These are phyloP conservation scores for Diophrys sp. DNA, from an alignment of 73 alveolate species.

Conservation along the genomic window DNA sequence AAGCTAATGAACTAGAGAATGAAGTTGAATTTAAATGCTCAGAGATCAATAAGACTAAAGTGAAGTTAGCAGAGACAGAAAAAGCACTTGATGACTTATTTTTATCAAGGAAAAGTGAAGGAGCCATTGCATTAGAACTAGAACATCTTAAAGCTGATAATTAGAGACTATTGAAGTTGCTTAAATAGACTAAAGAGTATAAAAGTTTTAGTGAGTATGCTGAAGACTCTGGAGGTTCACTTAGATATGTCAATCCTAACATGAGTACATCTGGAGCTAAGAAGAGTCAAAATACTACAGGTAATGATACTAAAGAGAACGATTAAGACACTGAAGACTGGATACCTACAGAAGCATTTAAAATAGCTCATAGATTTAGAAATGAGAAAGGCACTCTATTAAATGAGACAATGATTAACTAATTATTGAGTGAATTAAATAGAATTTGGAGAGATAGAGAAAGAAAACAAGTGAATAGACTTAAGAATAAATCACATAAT, in stretches of 20 bases:
- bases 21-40: slow-evolving; percentile 39
- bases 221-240: slow-evolving; percentile 15
- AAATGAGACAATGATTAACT: slow-evolving; percentile 16
- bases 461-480: slow-evolving; percentile 26
- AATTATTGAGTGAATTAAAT: slow-evolving; percentile 17
- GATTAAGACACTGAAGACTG: slow-evolving; percentile 23
- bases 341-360: slow-evolving; percentile 40
- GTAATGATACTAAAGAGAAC: neutral
- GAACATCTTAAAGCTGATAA: slow-evolving; percentile 59
- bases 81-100: slow-evolving; percentile 27
- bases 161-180: slow-evolving; percentile 35
- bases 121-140: slow-evolving; percentile 33
- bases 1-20: slow-evolving; percentile 34
- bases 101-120: slow-evolving; percentile 50
- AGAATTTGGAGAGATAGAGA: slow-evolving; percentile 34
- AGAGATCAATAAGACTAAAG: slow-evolving; percentile 37
- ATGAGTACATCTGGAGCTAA: neutral
- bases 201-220: slow-evolving; percentile 26
- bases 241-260: slow-evolving; percentile 13
- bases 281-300: neutral
- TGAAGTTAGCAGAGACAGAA: slow-evolving; percentile 36
- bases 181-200: slow-evolving; percentile 33
- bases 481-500: slow-evolving; percentile 6
- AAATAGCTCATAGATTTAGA: slow-evolving; percentile 6
- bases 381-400: slow-evolving; percentile 2